Conservation (phyloP, 257 asterid species). For the Craterostigma plantagineum region DNA sequence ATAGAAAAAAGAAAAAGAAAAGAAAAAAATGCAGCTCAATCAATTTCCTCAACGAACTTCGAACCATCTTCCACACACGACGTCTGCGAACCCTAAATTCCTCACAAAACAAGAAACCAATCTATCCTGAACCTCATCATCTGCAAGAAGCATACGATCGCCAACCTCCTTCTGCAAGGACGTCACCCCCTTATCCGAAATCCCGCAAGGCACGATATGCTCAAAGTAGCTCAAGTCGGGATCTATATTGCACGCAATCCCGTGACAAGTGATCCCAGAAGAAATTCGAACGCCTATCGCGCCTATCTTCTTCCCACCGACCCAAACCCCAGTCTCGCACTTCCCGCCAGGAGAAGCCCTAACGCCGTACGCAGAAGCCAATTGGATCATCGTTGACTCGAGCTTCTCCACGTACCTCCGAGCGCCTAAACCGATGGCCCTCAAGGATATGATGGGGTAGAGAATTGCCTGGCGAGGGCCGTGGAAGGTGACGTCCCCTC, state of each 20-base stretch:
- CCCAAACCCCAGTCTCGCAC: constrained; percentile 72
- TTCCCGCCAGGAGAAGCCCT: constrained; percentile 26
- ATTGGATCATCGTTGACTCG: constrained; percentile 46
- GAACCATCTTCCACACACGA: neutral
- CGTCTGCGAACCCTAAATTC: constrained; percentile 25
- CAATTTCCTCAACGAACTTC: too few species aligned
- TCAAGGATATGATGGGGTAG: constrained; percentile 46
- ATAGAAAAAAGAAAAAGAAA: too few species aligned
- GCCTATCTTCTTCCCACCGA: constrained; percentile 44
- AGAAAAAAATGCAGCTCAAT: too few species aligned
- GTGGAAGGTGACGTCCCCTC: constrained; percentile 74
- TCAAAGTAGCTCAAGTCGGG: constrained; percentile 57
- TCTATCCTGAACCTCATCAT: constrained; percentile 32
- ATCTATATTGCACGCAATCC: constrained; percentile 47
- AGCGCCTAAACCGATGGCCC: constrained; percentile 51
- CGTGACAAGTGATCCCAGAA: constrained; percentile 60
- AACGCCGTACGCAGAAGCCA: constrained; percentile 42
- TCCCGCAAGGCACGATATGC: constrained; percentile 74
- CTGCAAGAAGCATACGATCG: constrained; percentile 33
- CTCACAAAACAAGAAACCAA: constrained; percentile 33
- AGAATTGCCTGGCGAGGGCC: constrained; percentile 61
- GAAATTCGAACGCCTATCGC: constrained; percentile 55
- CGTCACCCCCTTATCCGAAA: constrained; percentile 47
- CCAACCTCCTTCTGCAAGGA: constrained; percentile 40
- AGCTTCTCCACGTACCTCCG: constrained; percentile 57